phyloP scores from a whole-genome alignment of 768 basidiomycete species.

The Tricholoma sp. region DNA sequence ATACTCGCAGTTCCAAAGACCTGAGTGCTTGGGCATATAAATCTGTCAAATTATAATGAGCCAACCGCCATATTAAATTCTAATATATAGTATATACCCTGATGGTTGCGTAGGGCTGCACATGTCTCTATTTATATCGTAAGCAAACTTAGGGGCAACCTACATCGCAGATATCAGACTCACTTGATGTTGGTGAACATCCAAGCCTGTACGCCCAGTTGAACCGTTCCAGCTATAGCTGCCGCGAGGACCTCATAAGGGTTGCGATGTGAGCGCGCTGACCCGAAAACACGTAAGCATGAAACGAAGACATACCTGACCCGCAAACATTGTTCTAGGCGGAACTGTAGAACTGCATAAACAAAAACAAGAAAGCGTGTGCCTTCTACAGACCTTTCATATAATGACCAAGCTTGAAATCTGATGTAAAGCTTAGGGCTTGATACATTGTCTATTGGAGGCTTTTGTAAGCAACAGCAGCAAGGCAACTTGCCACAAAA shows the following conservation, averaged over 20 bases:
- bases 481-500: conserved; percentile 22
- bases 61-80: no score
- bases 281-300: no score
- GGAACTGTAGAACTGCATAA: neutral
- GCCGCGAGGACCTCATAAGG: conserved; percentile 57
- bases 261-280: no score
- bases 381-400: conserved; percentile 69
- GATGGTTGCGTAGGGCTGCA: no score
- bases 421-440: conserved; percentile 64
- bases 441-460: neutral
- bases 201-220: conserved; percentile 75
- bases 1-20: conserved; percentile 80
- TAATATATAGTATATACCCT: no score
- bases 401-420: conserved; percentile 79
- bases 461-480: neutral
- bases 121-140: no score
- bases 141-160: no score
- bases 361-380: conserved; percentile 2
- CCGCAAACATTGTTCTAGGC: conserved; percentile 54
- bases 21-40: conserved; percentile 65
- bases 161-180: no score
- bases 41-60: conserved; percentile 26
- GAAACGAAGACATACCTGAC: conserved; percentile 5
- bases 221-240: conserved; percentile 63
- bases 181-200: conserved; percentile 65